Conservation (phyloP, 73 alveolate species). For the Paramecium octaurelia region DNA sequence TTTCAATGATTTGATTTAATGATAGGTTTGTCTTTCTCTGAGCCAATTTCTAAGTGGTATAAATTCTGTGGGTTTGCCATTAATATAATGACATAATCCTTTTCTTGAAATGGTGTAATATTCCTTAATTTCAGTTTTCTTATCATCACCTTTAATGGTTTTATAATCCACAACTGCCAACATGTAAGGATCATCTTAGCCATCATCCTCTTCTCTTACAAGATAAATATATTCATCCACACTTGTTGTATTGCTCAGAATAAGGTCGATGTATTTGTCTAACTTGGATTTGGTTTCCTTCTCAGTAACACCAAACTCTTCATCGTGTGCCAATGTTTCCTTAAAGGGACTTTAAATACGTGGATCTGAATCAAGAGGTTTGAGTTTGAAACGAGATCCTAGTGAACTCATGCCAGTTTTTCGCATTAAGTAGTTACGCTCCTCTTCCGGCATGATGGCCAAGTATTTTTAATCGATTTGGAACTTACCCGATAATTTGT, state of each 20-base stretch:
- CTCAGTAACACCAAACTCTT: constrained; percentile 34
- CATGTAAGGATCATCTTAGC: constrained; percentile 62
- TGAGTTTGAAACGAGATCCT: constrained; percentile 55
- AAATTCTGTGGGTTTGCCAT: constrained; percentile 84
- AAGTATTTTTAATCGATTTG: constrained; percentile 52
- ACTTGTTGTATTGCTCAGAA: constrained; percentile 29
- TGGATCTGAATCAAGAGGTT: constrained; percentile 27
- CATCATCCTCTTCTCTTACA: constrained; percentile 59
- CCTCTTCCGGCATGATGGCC: constrained; percentile 55
- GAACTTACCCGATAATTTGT: constrained; percentile 50
- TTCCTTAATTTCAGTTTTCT: constrained; percentile 48
- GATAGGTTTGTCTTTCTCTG: constrained; percentile 72
- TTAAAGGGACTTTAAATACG: constrained; percentile 3
- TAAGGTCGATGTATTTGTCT: constrained; percentile 52
- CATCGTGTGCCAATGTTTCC: constrained; percentile 39
- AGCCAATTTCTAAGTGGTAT: constrained; percentile 82
- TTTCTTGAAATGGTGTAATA: constrained; percentile 79
- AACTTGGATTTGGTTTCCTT: constrained; percentile 33
- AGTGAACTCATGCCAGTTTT: constrained; percentile 45
- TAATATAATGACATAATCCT: constrained; percentile 78
- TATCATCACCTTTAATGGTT: constrained; percentile 55
- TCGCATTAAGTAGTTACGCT: constrained; percentile 34
- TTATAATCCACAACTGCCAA: constrained; percentile 57
- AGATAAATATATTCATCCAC: constrained; percentile 57
- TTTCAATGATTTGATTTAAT: constrained; percentile 64